Conservation (phyloP, 345 rosid genomes). For the Psidium friedrichsthalianum region DNA sequence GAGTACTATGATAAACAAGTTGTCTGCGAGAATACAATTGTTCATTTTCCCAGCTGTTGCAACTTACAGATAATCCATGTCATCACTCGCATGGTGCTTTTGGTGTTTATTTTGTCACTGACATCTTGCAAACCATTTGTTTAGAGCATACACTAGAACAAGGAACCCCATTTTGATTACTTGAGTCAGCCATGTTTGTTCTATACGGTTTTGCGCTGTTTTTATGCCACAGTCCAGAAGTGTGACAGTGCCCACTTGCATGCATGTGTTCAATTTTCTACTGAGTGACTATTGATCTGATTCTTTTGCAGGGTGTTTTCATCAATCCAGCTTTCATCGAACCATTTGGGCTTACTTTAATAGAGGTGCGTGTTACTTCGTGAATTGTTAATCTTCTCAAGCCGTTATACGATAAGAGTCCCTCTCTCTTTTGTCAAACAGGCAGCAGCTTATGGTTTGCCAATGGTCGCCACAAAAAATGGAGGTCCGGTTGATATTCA, state of each 20-base stretch:
- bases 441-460: slow-evolving; percentile 99
- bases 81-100: neutral
- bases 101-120: neutral
- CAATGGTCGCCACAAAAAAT: slow-evolving; percentile 90
- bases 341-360: slow-evolving; percentile 96
- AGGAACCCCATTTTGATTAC: neutral
- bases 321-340: slow-evolving; percentile 98
- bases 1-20: neutral
- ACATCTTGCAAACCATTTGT: neutral
- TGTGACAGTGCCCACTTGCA: neutral
- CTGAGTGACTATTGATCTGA: neutral
- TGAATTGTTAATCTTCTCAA: neutral
- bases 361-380: slow-evolving; percentile 50
- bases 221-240: neutral
- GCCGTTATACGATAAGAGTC: neutral
- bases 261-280: neutral
- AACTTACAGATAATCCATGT: neutral
- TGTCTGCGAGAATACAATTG: neutral
- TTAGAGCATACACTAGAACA: neutral
- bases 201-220: neutral
- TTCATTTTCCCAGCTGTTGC: neutral
- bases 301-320: slow-evolving; percentile 77
- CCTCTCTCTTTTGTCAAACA: slow-evolving; percentile 13
- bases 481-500: slow-evolving; percentile 98
- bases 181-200: neutral